These are phyloP conservation scores for Teratosphaeria zuluensis DNA, from an alignment of 2,329 filamentous ascomycete species.

Conservation along the genomic window DNA sequence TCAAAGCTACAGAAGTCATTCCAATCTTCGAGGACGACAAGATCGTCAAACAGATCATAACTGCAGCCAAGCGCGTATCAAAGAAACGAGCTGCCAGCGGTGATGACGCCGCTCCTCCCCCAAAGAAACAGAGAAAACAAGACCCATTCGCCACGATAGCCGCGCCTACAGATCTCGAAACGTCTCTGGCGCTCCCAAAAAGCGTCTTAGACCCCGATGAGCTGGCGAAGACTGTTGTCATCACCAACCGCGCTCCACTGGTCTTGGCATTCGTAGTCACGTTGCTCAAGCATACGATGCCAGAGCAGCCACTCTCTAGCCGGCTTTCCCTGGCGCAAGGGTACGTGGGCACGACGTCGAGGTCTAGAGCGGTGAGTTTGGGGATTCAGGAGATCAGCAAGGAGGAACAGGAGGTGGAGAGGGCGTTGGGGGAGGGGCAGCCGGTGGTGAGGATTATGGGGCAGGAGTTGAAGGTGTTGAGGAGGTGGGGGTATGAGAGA, in stretches of 20 bases:
- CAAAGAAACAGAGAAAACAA: constrained; percentile 30
- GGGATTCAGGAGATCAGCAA: constrained; percentile 58
- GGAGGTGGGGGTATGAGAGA: constrained; percentile 60
- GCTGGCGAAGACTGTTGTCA: constrained; percentile 49
- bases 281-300: constrained; percentile 70
- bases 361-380: constrained; percentile 63
- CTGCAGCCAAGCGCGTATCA: constrained; percentile 45
- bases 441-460: constrained; percentile 64
- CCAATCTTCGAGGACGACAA: constrained; percentile 43
- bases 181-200: constrained; percentile 48
- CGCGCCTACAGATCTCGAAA: constrained; percentile 50
- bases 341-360: constrained; percentile 71
- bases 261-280: constrained; percentile 71
- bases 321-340: constrained; percentile 74
- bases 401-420: constrained; percentile 54
- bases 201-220: constrained; percentile 47
- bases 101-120: constrained; percentile 19
- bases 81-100: constrained; percentile 45
- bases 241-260: constrained; percentile 73
- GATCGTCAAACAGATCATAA: constrained; percentile 45
- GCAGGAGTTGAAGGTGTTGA: constrained; percentile 64
- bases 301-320: constrained; percentile 75
- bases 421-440: constrained; percentile 66
- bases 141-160: constrained; percentile 21
- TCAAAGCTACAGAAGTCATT: constrained; percentile 35